Evolutionary conservation across 176 grass and related monocot species (phyloP), one percentile per base, ranked within the genome.

Genomic region (Metroxylon sagu): DNA sequence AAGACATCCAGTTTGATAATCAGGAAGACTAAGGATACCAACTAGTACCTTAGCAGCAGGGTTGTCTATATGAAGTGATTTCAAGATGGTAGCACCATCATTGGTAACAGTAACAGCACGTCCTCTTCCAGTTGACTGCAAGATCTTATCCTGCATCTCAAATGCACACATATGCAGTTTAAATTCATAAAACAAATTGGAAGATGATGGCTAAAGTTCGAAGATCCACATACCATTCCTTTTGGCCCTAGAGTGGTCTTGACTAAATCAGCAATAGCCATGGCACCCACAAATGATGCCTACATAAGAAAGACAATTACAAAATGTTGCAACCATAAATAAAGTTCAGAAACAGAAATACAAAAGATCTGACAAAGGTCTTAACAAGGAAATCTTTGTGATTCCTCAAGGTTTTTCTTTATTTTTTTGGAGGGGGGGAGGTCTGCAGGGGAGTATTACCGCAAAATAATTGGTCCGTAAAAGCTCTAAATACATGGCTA

Each of bases 181-280:
- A 23, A 57, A 26, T 30, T 54, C 17, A 28, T 27, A 35, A 53
- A 27, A 57, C n/a, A 57, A 17, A 52, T 25, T 14, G 52, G 28
- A 61, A 35, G 48, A 15, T 8, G 43, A 5, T 49, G 60, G 29
- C 57, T 52, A 43, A 3, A 53, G 35, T 39, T 39, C 12, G 35
- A 39, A 39, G 35, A 39, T 39, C 8, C 35, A 23, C 73, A 48
- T 88, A 97, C 92, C 87, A 91, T 97, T 82, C 87, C 92, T 68
- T 97, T 97, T 16, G 87, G 92, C 5, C 92, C 92, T 73, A 97
- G 68, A 62, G 92, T 97, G 48, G 92, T 91, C 81, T 91, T 97
- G 10, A 88, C 61, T 19, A 97, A 70, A 61, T 97, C 92, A 1
- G 76, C 53, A 4, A 97, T 91, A 18, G 87, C 92, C 92, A 91